Conservation (phyloP, 73 alveolate species). For the Durusdinium trenchii region DNA sequence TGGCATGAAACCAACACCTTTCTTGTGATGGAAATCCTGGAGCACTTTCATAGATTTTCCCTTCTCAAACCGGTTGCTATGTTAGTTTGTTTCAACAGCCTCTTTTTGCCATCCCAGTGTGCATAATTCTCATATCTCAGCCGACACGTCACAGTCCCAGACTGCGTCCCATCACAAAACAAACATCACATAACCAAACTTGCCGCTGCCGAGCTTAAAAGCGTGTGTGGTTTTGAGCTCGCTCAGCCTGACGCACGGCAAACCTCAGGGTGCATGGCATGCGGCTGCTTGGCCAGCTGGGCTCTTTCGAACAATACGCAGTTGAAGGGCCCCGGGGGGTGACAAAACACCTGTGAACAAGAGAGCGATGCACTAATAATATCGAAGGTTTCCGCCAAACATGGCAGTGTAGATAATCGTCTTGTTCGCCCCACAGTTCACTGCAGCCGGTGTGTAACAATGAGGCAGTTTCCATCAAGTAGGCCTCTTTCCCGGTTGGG, state of each 20-base stretch:
- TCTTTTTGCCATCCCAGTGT: background rate
- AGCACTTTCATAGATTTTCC: too few relatives aligned
- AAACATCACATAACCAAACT: background rate
- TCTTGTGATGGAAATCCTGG: too few relatives aligned
- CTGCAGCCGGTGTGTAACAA: background rate
- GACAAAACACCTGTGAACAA: background rate
- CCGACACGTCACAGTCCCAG: too few relatives aligned
- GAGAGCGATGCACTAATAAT: background rate
- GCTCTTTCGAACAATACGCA: background rate
- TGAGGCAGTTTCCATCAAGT: background rate
- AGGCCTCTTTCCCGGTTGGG: too few relatives aligned
- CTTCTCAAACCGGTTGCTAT: too few relatives aligned
- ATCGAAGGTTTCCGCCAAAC: background rate
- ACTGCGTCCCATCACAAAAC: background rate
- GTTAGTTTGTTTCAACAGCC: background rate
- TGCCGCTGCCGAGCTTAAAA: constrained; percentile 1
- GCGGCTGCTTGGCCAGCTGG: background rate
- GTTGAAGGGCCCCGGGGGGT: too few relatives aligned
- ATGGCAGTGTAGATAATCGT: background rate
- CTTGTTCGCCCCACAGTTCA: background rate
- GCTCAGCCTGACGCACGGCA: constrained; percentile 59
- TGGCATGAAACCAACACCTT: too few relatives aligned
- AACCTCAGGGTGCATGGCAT: constrained; percentile 21
- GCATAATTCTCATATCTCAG: background rate
- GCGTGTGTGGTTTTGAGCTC: constrained; percentile 43